Base-by-base conservation (phyloP, 208 protist species). In the Trypanosoma rangeli region DNA sequence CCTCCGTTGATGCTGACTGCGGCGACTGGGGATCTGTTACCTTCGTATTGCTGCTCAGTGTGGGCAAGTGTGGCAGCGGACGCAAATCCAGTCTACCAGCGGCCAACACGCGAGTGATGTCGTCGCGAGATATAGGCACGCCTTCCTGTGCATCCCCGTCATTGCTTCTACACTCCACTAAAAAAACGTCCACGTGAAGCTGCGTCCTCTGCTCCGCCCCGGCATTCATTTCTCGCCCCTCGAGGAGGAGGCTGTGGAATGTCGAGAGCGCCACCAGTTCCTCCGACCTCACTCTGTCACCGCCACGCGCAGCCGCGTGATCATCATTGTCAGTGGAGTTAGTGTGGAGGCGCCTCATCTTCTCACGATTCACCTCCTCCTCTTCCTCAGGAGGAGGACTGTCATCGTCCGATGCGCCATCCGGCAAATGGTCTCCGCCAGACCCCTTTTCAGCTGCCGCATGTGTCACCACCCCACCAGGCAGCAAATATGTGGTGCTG, bases 231-330 rank as follows among this genome's bases (percentile, higher is more conserved):
- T 10, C 10, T n/a, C 58, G 3, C 54, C 35, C 35, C n/a, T 56
- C 42, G 2, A 73, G 33, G 5, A 73, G 12, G 9, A 73, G 31
- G 22, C n/a, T 73, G 37, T 73, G 68, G 12, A 67, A 60, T 61
- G 58, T 39, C 44, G 42, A 61, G 26, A 35, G 22, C 16, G 60
- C 52, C 16, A 67, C 42, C 12, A 73, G 52, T 10, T 33, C 8
- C 20, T 37, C 22, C 20, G 39, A 33, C 5, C 9, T 26, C 15
- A n/a, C 12, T 22, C 7, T n/a, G 22, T 13, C 50, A n/a, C 8
- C 4, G 35, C 28, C 16, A 44, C 12, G 4, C 26, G 10, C 63
- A 33, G 3, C 44, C 16, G n/a, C 49, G 28, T 59, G 8, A 31
- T 61, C 26, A 49, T 52, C 18, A 37, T 50, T 5, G 5, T 33